Conservation (phyloP, 1,139 yeast species). For the Hemisphaericaspora xylofermentans region DNA sequence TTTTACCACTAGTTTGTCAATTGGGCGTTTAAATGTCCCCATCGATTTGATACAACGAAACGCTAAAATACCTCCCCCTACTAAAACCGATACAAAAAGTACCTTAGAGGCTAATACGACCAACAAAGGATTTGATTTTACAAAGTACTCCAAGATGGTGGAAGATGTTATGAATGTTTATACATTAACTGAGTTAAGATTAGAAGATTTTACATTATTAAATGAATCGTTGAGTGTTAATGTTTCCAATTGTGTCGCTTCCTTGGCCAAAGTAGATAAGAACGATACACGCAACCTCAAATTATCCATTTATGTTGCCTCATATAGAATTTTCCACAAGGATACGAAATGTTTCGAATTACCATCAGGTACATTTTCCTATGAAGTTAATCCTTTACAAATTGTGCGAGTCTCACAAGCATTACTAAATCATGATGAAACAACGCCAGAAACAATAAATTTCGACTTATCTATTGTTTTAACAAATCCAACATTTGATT, state of each 20-base stretch:
- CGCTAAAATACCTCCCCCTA: not conserved
- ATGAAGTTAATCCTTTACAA: conserved; percentile 23
- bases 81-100: not conserved
- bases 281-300: conserved; percentile 10
- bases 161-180: conserved; percentile 11
- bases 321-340: conserved; percentile 30
- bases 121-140: conserved; percentile 6
- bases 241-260: conserved; percentile 23
- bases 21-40: conserved; percentile 30
- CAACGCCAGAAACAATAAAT: conserved; percentile 15
- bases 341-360: conserved; percentile 35
- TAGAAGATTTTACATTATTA: conserved; percentile 33
- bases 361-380: conserved; percentile 33
- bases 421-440: conserved; percentile 12
- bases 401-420: conserved; percentile 12
- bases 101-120: not conserved
- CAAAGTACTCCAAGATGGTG: conserved; percentile 8
- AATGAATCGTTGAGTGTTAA: conserved; percentile 18
- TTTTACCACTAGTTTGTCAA: conserved; percentile 20
- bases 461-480: conserved; percentile 21
- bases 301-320: conserved; percentile 21
- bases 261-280: conserved; percentile 15
- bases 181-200: conserved; percentile 20
- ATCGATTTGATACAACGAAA: conserved; percentile 19
- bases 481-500: conserved; percentile 35